Conservation (phyloP, 192 early-diverging fungal species). For the Anaeromyces robustus region DNA sequence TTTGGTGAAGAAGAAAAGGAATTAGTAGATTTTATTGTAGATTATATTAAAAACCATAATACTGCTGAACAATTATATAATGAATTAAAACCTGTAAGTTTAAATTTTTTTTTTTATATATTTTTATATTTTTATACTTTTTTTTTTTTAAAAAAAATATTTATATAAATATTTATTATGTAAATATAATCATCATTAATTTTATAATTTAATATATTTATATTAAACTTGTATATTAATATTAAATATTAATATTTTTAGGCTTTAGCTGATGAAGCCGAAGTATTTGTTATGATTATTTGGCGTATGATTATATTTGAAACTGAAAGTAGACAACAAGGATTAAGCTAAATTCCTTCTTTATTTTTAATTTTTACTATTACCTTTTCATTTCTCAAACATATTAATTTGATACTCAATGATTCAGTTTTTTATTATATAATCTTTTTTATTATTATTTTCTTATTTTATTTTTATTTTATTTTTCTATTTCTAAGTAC, state of each 20-base stretch:
- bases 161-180: neutral
- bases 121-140: neutral
- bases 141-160: too few species aligned
- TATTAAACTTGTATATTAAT: too few species aligned
- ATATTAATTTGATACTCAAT: too few species aligned
- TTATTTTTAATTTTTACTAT: too few species aligned
- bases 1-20: slow-evolving; percentile 67
- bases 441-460: too few species aligned
- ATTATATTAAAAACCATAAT: slow-evolving; percentile 46
- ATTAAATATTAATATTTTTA: slow-evolving; percentile 17
- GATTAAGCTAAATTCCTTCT: slow-evolving; percentile 17
- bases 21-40: slow-evolving; percentile 61
- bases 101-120: neutral
- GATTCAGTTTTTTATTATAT: too few species aligned
- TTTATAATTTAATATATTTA: too few species aligned
- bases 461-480: too few species aligned
- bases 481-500: too few species aligned
- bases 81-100: slow-evolving; percentile 61
- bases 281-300: slow-evolving; percentile 68
- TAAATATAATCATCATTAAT: too few species aligned
- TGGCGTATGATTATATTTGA: slow-evolving; percentile 83
- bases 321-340: slow-evolving; percentile 46
- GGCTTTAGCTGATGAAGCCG: slow-evolving; percentile 77
- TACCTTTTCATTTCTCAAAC: too few species aligned
- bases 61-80: slow-evolving; percentile 47